Evolutionary conservation across 2,329 filamentous ascomycete species (phyloP), one percentile per base, ranked within the genome.

Genomic region (Diplodia seriata): DNA sequence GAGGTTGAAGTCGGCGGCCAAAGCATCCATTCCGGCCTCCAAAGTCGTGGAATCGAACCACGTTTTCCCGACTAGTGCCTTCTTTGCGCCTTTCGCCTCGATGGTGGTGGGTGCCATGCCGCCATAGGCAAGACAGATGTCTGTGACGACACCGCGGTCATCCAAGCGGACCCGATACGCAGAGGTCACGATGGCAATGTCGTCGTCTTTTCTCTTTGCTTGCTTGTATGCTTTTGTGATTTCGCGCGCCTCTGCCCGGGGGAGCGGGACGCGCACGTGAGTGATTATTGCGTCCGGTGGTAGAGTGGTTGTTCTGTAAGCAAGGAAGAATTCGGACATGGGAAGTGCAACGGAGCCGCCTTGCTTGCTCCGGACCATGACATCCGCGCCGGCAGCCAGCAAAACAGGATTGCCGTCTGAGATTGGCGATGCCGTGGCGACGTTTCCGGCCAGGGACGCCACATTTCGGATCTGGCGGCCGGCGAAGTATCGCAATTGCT

Each of bases 401-500:
- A 99, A 87, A 0, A 97, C 92, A 0, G 94, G 94, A 74, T 97
- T 98, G 40, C 97, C 82, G 80, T 98, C 94, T 0, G 94, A 97
- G 50, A 98, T 98, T 0, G 94, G 94, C 6, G 93, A 97, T 0
- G 94, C 94, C 0, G 94, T 98, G 1, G 90, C 94, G 47, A 98
- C 81, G 74, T 98, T 98, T 38, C 94, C 94, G 1, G 94, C 94
- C 0, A 94, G 92, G 0, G 94, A 97, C 23, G 94, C 94, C 36
- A 97, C 94, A 75, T 98, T 98, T 71, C 94, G 87, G 75, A 98
- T 98, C 74, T 98, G 94, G 55, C 94, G 85, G 55, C 94, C 94
- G 59, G 94, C 94, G 79, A 98, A 98, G 77, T 94, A 97, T 72
- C 91, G 91, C 66, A 98, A 86, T 78, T 97, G 94, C 77, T 97